Percentiles rank a stretch among this genome's conserved stretches.
phyloP scores from a whole-genome alignment of 306 rosid species.

The Geum urbanum region DNA sequence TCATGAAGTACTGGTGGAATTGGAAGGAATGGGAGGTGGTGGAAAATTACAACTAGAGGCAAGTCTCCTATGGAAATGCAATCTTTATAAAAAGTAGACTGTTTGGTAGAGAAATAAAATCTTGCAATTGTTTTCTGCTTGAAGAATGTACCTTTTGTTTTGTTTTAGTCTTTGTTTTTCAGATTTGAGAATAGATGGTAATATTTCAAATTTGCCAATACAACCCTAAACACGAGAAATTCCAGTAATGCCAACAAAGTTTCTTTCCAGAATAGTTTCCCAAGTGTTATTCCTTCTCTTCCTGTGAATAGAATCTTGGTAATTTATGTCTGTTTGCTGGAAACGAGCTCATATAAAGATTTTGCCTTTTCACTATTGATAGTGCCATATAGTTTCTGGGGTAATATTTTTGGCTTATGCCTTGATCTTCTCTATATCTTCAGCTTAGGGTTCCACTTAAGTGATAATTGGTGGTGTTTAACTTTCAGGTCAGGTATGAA shows the following conservation, averaged over 20 bases:
- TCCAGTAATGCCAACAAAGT: background rate
- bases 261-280: background rate
- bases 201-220: background rate
- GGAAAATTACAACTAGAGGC: conserved; percentile 86
- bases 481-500: conserved; percentile 74
- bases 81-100: background rate
- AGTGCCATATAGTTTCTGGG: background rate
- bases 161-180: background rate
- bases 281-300: background rate
- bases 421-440: background rate
- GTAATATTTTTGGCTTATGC: background rate
- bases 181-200: background rate
- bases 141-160: background rate
- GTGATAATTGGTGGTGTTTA: conserved; percentile 23
- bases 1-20: conserved; percentile 72
- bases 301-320: background rate
- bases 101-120: background rate
- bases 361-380: background rate
- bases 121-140: background rate
- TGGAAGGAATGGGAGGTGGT: conserved; percentile 99
- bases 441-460: background rate
- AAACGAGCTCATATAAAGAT: background rate
- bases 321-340: background rate
- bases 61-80: conserved; percentile 33
- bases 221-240: conserved; percentile 1